Evolutionary conservation across 148 eudicot genomes (phyloP).

Genomic region (Nepenthes mirabilis): DNA sequence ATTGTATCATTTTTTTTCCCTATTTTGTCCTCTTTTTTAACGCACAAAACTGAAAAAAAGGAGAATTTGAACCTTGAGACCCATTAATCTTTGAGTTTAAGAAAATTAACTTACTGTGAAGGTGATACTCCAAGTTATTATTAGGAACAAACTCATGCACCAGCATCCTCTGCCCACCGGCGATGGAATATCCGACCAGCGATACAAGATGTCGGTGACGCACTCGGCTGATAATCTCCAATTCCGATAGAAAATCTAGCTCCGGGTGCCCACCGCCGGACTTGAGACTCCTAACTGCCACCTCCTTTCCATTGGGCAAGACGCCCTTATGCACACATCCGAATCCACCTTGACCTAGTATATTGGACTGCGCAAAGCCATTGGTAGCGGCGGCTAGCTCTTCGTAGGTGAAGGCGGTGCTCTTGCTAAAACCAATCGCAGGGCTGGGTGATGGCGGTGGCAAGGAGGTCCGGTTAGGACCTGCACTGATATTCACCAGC

Average conservation of each 20-base stretch:
- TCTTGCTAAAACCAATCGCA: conserved; percentile 20
- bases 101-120: conserved; percentile 40
- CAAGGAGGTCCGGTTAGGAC: background rate
- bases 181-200: conserved; percentile 68
- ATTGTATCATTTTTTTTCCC: too few species aligned
- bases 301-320: conserved; percentile 39
- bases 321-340: conserved; percentile 68
- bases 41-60: too few species aligned
- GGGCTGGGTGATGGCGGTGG: conserved; percentile 14
- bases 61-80: too few species aligned
- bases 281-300: conserved; percentile 75
- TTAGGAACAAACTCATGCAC: conserved; percentile 76
- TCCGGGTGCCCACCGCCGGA: conserved; percentile 83
- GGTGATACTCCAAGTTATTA: conserved; percentile 58
- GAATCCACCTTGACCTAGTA: conserved; percentile 86
- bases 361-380: conserved; percentile 42
- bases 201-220: conserved; percentile 85
- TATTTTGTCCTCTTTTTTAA: too few species aligned
- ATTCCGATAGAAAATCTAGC: conserved; percentile 67
- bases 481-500: background rate
- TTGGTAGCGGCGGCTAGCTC: conserved; percentile 52
- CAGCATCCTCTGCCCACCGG: conserved; percentile 51
- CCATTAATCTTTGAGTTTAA: too few species aligned
- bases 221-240: conserved; percentile 79
- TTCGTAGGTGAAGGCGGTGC: conserved; percentile 39